Percentiles rank a stretch among this genome's conserved stretches.
phyloP scores from a whole-genome alignment of 1,139 yeast species.

The Candida pseudoviswanathii region DNA sequence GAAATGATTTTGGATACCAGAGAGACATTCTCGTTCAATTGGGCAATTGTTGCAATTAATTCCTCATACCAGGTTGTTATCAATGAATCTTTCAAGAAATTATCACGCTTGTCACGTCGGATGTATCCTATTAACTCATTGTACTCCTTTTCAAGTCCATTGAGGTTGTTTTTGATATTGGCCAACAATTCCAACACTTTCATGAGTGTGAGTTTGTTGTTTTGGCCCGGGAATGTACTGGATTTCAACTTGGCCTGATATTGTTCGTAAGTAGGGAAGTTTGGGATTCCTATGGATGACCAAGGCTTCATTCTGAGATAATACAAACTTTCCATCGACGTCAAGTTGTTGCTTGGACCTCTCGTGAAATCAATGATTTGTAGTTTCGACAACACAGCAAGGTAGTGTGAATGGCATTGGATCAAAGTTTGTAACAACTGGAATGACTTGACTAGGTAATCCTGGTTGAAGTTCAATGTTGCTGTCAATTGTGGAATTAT shows the following conservation, averaged over 20 bases:
- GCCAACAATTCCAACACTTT: conserved; percentile 16
- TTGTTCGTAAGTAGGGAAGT: conserved; percentile 50
- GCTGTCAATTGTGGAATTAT: conserved; percentile 28
- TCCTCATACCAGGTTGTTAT: conserved; percentile 14
- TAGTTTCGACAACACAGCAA: conserved; percentile 27
- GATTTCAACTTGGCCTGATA: conserved; percentile 19
- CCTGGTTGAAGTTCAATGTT: conserved; percentile 19
- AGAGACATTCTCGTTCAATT: conserved; percentile 13
- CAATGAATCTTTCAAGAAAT: conserved; percentile 24
- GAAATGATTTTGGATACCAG: conserved; percentile 29
- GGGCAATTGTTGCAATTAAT: conserved; percentile 6
- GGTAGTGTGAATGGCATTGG: conserved; percentile 24
- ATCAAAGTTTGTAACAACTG: conserved; percentile 39
- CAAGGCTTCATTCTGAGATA: conserved; percentile 79
- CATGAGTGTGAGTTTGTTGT: conserved; percentile 13
- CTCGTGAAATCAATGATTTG: conserved; percentile 31
- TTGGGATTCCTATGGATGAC: conserved; percentile 81
- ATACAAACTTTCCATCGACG: conserved; percentile 55
- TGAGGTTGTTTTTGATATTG: conserved; percentile 19
- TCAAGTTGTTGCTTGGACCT: conserved; percentile 39
- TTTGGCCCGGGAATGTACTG: conserved; percentile 10
- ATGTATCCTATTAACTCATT: conserved; percentile 12
- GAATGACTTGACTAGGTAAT: conserved; percentile 33
- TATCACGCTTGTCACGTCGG: conserved; percentile 15
- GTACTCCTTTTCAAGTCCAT: conserved; percentile 16